These are phyloP conservation scores for Prinsepia uniflora DNA, from an alignment of 306 rosid genomes.

Conservation along the genomic window DNA sequence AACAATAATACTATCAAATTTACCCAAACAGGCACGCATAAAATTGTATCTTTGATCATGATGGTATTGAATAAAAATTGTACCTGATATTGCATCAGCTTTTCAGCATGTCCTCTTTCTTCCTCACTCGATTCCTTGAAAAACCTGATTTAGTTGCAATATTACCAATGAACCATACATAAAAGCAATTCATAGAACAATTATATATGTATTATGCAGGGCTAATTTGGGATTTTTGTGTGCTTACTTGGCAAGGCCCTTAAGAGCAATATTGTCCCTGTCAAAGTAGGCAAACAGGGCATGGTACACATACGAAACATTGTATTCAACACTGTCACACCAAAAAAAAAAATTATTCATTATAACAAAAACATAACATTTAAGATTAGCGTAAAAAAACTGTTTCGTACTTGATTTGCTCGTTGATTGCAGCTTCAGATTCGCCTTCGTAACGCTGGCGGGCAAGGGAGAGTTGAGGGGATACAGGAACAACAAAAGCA, in stretches of 20 bases:
- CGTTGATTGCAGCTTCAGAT: slow-evolving; percentile 71
- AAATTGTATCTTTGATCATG: background rate
- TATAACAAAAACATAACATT: background rate
- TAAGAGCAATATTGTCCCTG: slow-evolving; percentile 80
- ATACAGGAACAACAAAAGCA: slow-evolving; percentile 53
- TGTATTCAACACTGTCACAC: slow-evolving; percentile 84
- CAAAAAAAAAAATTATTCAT: background rate
- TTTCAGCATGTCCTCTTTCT: slow-evolving; percentile 87
- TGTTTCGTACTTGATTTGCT: slow-evolving; percentile 67
- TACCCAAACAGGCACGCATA: background rate
- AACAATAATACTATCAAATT: background rate
- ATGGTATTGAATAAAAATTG: background rate
- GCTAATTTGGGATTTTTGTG: background rate
- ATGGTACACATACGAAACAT: slow-evolving; percentile 85
- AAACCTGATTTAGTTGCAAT: slow-evolving; percentile 37
- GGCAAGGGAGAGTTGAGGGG: slow-evolving; percentile 63
- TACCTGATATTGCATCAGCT: slow-evolving; percentile 82
- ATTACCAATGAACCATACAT: slow-evolving; percentile 16
- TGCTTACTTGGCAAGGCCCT: slow-evolving; percentile 72
- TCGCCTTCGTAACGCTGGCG: slow-evolving; percentile 52
- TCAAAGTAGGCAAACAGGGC: slow-evolving; percentile 88
- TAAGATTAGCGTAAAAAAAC: background rate
- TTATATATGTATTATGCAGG: background rate
- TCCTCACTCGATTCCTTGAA: slow-evolving; percentile 83
- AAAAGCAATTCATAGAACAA: background rate